A percentile compares a stretch with the other conserved stretches of the same genome.
phyloP scores from a whole-genome alignment of 1,139 yeast species.

The Geotrichum macrosporum region DNA sequence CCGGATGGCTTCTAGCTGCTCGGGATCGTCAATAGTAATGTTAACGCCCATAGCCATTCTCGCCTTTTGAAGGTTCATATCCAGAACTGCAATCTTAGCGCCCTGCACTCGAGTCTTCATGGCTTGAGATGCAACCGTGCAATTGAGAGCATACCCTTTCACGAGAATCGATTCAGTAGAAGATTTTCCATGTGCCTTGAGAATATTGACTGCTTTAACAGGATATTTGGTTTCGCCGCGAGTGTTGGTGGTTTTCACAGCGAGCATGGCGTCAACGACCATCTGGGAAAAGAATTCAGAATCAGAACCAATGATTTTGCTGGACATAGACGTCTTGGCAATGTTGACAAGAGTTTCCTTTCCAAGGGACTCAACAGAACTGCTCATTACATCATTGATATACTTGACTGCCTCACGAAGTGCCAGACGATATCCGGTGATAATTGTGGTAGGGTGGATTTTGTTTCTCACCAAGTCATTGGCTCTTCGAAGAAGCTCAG shows the following conservation, averaged over 20 bases:
- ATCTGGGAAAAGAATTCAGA: constrained; percentile 82
- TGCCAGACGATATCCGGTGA: constrained; percentile 93
- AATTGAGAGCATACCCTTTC: constrained; percentile 92
- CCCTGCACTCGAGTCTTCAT: constrained; percentile 71
- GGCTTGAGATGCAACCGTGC: constrained; percentile 97
- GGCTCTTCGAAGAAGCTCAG: constrained; percentile 88
- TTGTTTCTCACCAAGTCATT: constrained; percentile 89
- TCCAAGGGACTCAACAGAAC: constrained; percentile 76
- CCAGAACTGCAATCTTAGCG: constrained; percentile 90
- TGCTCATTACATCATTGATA: constrained; percentile 78
- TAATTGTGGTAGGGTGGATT: constrained; percentile 96
- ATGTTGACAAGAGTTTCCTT: constrained; percentile 72
- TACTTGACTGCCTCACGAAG: constrained; percentile 87
- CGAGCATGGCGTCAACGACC: constrained; percentile 94
- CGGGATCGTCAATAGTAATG: constrained; percentile 95
- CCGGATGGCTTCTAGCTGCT: constrained; percentile 91
- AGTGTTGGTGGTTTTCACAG: constrained; percentile 84
- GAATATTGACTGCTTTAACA: constrained; percentile 91
- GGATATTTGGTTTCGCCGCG: constrained; percentile 93
- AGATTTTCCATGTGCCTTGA: constrained; percentile 96
- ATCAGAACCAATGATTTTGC: constrained; percentile 95
- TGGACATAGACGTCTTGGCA: constrained; percentile 96
- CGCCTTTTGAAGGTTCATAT: constrained; percentile 91
- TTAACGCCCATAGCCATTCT: constrained; percentile 99
- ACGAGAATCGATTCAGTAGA: constrained; percentile 80